Evolutionary conservation across 2,329 filamentous ascomycete genomes (phyloP).

Genomic region (Neoscytalidium dimidiatum): DNA sequence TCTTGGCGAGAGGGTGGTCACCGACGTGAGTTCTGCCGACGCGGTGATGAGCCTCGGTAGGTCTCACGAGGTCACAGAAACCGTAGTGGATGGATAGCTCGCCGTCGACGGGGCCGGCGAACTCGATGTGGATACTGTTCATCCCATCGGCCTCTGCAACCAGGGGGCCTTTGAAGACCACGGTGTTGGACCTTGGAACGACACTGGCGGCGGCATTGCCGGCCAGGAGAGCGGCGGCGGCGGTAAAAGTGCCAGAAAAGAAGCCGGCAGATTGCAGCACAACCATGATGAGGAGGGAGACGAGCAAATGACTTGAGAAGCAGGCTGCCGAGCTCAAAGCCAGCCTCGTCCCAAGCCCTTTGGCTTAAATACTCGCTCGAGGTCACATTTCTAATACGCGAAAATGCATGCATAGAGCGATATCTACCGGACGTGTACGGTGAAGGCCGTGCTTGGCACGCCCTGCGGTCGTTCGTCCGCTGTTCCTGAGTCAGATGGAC

Average conservation of each 20-base stretch:
- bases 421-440: background rate
- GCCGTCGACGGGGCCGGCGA: constrained; percentile 24
- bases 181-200: constrained; percentile 5
- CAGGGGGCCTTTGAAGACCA: constrained; percentile 23
- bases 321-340: background rate
- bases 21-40: constrained; percentile 28
- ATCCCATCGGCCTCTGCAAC: constrained; percentile 23
- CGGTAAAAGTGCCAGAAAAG: background rate
- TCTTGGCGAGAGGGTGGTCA: constrained; percentile 26
- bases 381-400: background rate
- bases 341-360: background rate
- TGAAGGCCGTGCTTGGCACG: constrained; percentile 8
- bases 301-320: background rate
- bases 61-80: constrained; percentile 21
- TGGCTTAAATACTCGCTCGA: constrained; percentile 1
- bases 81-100: constrained; percentile 29
- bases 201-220: background rate
- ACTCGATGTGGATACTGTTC: constrained; percentile 27
- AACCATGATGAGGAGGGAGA: constrained; percentile 9
- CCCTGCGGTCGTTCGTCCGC: background rate
- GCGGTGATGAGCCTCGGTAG: constrained; percentile 21
- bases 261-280: background rate
- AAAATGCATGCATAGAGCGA: background rate
- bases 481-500: constrained; percentile 8
- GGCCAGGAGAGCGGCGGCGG: background rate